Percentiles rank a stretch among this genome's conserved stretches.
phyloP scores from a whole-genome alignment of 2,329 filamentous ascomycete genomes.

The Pseudogymnoascus sp. region DNA sequence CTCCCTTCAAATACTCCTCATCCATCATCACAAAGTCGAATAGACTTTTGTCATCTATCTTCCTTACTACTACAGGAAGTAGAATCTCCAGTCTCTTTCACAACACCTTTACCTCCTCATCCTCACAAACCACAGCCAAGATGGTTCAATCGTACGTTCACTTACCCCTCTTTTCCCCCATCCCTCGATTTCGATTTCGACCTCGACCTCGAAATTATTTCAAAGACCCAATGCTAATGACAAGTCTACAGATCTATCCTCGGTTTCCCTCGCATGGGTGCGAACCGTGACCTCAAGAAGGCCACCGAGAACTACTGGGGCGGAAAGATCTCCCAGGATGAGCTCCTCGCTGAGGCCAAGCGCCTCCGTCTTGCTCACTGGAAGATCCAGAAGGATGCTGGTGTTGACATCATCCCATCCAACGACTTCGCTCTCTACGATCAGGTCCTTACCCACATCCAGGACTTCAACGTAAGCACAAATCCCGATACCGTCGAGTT shows the following conservation, averaged over 20 bases:
- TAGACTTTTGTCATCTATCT: constrained; percentile 6
- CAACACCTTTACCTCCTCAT: background rate
- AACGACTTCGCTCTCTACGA: constrained; percentile 99
- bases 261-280: constrained; percentile 98
- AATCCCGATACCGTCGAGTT: constrained; percentile 1
- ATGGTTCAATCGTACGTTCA: constrained; percentile 53
- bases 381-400: constrained; percentile 99
- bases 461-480: constrained; percentile 80
- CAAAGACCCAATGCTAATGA: constrained; percentile 13
- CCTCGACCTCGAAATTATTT: background rate
- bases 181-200: background rate
- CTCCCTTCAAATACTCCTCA: background rate
- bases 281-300: constrained; percentile 99
- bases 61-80: constrained; percentile 7
- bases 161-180: background rate
- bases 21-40: background rate
- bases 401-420: constrained; percentile 95
- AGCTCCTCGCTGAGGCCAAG: constrained; percentile 92
- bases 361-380: constrained; percentile 93
- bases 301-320: constrained; percentile 97
- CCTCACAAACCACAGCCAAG: constrained; percentile 27
- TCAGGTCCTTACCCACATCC: constrained; percentile 95
- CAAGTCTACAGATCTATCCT: constrained; percentile 52
- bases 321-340: constrained; percentile 85
- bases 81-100: constrained; percentile 2